A percentile compares a stretch with the other conserved stretches of the same genome.
phyloP scores from a whole-genome alignment of 148 eudicot species.

The Linanthus parryae region DNA sequence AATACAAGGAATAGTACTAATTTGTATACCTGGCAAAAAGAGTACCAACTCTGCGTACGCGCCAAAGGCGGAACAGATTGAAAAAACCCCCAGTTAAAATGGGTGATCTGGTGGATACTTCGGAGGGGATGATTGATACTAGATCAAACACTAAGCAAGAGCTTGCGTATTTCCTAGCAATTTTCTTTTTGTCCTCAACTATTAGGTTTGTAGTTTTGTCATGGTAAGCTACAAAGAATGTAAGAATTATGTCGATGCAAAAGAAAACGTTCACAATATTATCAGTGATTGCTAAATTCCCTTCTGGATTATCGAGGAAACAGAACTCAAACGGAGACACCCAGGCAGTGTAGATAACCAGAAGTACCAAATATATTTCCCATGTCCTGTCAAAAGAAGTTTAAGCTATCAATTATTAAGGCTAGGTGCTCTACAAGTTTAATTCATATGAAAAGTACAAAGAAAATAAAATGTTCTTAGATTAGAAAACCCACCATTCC shows the following conservation, averaged over 20 bases:
- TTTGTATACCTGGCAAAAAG: slow-evolving; percentile 62
- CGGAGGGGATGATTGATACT: slow-evolving; percentile 60
- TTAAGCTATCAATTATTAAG: no score
- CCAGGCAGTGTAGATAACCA: slow-evolving; percentile 74
- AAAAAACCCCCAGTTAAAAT: slow-evolving; percentile 42
- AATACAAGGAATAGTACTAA: not conserved
- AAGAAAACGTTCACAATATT: slow-evolving; percentile 63
- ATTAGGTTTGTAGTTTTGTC: slow-evolving; percentile 45
- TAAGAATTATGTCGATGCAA: slow-evolving; percentile 49
- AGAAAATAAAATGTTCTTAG: no score
- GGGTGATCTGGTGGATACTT: slow-evolving; percentile 28
- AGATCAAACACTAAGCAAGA: slow-evolving; percentile 50
- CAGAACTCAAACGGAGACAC: slow-evolving; percentile 68
- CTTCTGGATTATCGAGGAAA: slow-evolving; percentile 32
- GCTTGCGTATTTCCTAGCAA: slow-evolving; percentile 53
- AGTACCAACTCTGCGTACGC: slow-evolving; percentile 70
- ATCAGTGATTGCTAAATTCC: slow-evolving; percentile 36
- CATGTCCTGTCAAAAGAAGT: slow-evolving; percentile 39
- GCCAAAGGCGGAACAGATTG: slow-evolving; percentile 92
- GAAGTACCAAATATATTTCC: slow-evolving; percentile 46
- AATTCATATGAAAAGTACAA: no score
- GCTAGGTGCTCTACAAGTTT: no score
- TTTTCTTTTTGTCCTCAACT: slow-evolving; percentile 41
- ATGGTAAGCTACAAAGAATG: slow-evolving; percentile 64
- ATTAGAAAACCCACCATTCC: no score